A percentile compares a stretch with the other conserved stretches of the same genome.
These are phyloP conservation scores for Parathielavia appendiculata DNA, from an alignment of 495 filamentous ascomycete species.

Conservation along the genomic window DNA sequence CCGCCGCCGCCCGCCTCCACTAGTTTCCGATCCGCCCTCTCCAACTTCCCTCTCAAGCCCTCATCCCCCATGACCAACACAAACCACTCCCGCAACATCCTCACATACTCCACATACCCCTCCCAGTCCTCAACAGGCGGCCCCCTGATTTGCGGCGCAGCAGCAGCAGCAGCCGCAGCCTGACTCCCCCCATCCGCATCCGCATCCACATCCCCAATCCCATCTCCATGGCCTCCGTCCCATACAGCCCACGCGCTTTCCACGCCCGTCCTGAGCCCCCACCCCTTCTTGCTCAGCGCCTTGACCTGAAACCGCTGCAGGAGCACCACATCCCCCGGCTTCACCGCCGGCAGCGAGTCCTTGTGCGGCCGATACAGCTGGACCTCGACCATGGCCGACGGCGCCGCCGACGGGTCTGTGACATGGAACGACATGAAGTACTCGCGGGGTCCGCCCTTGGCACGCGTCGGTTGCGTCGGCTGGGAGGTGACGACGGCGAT, in stretches of 20 bases:
- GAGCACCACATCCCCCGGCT: constrained; percentile 68
- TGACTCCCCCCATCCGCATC: neutral
- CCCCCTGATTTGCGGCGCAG: constrained; percentile 41
- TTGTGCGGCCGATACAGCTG: constrained; percentile 72
- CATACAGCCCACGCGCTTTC: constrained; percentile 61
- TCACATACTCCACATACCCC: constrained; percentile 33
- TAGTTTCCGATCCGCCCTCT: constrained; percentile 38
- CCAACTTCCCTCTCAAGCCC: constrained; percentile 35
- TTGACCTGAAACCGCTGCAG: constrained; percentile 69
- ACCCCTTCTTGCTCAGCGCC: constrained; percentile 45
- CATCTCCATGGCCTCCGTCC: constrained; percentile 20
- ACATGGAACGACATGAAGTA: constrained; percentile 64
- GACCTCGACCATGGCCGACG: constrained; percentile 48
- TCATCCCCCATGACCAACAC: constrained; percentile 30
- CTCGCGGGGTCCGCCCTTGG: constrained; percentile 62
- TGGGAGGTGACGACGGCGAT: constrained; percentile 60
- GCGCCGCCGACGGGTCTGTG: constrained; percentile 57
- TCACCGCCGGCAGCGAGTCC: constrained; percentile 61
- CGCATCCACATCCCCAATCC: neutral
- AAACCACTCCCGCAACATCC: constrained; percentile 39
- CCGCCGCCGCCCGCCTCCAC: constrained; percentile 4
- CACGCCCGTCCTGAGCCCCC: constrained; percentile 41
- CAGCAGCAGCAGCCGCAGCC: constrained; percentile 15
- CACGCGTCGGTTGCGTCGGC: constrained; percentile 51
- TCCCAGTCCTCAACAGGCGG: constrained; percentile 42